These are phyloP conservation scores for Beverwykella pulmonaria DNA, from an alignment of 495 filamentous ascomycete genomes.

Conservation along the genomic window DNA sequence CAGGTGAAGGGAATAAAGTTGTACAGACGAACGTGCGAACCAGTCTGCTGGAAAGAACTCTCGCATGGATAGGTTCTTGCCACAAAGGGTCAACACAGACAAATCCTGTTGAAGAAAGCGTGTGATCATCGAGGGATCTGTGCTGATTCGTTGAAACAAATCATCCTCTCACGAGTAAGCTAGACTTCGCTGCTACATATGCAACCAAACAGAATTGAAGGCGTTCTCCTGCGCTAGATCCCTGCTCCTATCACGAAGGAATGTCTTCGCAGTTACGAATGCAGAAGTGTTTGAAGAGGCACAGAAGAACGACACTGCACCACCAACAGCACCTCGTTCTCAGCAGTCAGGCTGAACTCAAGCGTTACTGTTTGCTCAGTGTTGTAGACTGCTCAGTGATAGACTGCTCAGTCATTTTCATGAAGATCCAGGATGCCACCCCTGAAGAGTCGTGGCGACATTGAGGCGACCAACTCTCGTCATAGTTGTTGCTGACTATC, in stretches of 20 bases:
- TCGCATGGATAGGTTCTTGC: neutral
- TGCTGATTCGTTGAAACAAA: constrained; percentile 3
- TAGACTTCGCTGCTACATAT: neutral
- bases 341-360: neutral
- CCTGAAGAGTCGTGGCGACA: neutral
- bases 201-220: neutral
- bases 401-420: no score
- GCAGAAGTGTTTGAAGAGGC: neutral
- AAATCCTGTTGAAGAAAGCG: neutral
- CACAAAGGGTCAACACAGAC: neutral
- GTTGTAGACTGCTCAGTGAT: no score
- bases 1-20: constrained; percentile 1
- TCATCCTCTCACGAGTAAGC: neutral
- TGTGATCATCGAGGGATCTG: neutral
- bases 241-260: constrained; percentile 10
- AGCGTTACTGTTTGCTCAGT: neutral
- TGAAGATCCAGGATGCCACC: neutral
- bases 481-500: neutral
- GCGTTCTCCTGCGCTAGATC: neutral
- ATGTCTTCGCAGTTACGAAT: neutral
- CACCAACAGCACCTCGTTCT: neutral
- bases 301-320: neutral
- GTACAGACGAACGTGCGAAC: neutral
- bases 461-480: neutral
- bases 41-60: neutral